Evolutionary conservation across 208 protist species (phyloP).

Genomic region (Leishmania tropica): DNA sequence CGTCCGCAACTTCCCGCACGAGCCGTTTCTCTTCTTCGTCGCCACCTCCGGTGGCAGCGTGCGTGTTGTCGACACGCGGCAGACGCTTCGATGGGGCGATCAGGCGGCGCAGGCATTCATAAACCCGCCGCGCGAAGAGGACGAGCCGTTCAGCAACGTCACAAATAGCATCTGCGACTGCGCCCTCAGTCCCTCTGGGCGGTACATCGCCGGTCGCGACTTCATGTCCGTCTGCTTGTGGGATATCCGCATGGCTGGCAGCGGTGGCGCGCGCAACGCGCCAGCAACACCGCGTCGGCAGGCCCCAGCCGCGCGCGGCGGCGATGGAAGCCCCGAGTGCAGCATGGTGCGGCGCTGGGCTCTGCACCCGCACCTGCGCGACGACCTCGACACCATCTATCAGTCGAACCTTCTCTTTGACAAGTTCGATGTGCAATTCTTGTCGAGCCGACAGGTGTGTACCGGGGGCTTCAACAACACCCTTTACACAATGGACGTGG

Average conservation of each 20-base stretch:
- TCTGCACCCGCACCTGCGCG: slow-evolving; percentile 68
- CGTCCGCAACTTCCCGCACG: slow-evolving; percentile 70
- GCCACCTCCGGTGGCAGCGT: slow-evolving; percentile 72
- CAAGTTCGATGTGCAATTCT: slow-evolving; percentile 74
- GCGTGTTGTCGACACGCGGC: slow-evolving; percentile 80
- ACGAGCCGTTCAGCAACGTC: slow-evolving; percentile 55
- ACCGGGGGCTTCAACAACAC: slow-evolving; percentile 78
- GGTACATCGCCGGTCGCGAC: slow-evolving; percentile 81
- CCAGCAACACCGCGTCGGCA: slow-evolving; percentile 26
- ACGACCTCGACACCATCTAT: slow-evolving; percentile 67
- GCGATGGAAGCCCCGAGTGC: slow-evolving; percentile 15
- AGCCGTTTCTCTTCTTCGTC: slow-evolving; percentile 87
- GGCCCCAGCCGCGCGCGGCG: neutral
- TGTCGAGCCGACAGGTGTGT: slow-evolving; percentile 55
- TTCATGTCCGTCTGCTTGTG: slow-evolving; percentile 82
- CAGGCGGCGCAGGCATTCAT: slow-evolving; percentile 66
- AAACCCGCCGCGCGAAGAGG: slow-evolving; percentile 49
- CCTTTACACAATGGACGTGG: slow-evolving; percentile 75
- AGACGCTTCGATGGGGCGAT: slow-evolving; percentile 72
- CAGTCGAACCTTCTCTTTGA: slow-evolving; percentile 73
- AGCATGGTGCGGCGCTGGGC: slow-evolving; percentile 70
- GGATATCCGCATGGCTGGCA: slow-evolving; percentile 71
- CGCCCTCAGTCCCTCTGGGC: slow-evolving; percentile 82
- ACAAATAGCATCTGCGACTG: slow-evolving; percentile 79
- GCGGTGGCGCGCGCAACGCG: slow-evolving; percentile 18